Evolutionary conservation across 306 rosid species (phyloP), one percentile per base, ranked within the genome.

Genomic region (Dryas alaskensis): DNA sequence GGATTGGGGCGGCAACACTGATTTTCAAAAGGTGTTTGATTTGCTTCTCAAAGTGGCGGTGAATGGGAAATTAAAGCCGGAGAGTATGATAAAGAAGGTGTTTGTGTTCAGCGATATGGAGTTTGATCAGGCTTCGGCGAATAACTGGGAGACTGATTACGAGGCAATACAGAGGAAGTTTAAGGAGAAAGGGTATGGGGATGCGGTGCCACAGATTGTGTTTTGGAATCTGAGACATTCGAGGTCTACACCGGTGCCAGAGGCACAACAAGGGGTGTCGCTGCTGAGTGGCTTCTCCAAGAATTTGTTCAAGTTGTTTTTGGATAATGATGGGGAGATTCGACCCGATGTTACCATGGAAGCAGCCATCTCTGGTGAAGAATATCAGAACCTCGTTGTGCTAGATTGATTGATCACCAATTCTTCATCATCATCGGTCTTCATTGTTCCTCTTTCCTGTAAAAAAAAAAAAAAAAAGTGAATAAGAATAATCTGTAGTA

Each of bases 191-290:
- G 92, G 90, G 46, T 87, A 80, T 59, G 87, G 81, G 7, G 43
- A 53, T 57, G 73, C 55, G 6, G 89, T 89, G 73, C 92, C 92
- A 39, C 81, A 87, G 83, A 81, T 87, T 13, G 84, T 87, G 44
- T 89, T 89, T 74, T 90, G 92, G 96, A 90, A 87, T 67, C 80
- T 87, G 73, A 86, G 88, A 37, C 63, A 90, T 54, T 90, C 92
- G 0, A n/a, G 1, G 58, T 80, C 92, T 0, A 84, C 89, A 7
- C 92, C 92, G 1, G 90, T 87, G 71, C 60, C 73, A 0, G 44
- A 67, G 4, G 67, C 76, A 22, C 86, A 81, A 80, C 70, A 70
- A 37, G 92, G 96, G 50, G 96, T 90, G 62, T 89, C 92, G 0
- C 70, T 88, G 37, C 85, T 90, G 6, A 86, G 92, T 52, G 96